Evolutionary conservation across 345 rosid species (phyloP), one percentile per base, ranked within the genome.

Genomic region (Litchi chinensis): DNA sequence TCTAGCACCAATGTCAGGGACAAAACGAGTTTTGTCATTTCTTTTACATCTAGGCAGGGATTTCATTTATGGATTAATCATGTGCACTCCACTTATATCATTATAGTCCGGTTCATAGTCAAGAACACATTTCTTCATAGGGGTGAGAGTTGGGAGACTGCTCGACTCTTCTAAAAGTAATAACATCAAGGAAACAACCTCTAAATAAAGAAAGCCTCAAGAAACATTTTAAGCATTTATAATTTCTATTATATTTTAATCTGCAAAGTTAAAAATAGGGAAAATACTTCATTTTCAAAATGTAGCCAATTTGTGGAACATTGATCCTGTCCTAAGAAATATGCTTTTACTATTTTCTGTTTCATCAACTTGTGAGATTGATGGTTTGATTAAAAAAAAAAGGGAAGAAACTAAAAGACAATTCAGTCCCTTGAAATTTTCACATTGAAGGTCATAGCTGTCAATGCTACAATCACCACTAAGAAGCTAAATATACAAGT

Each of bases 11-110:
- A 37, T 12, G 48, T 39, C 50, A 52, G 40, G 18, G 10, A 6
- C 6, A 71, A 44, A 68, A 46, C 3, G 39, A 71, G 40, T 5
- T 11, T 39, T 50, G 18, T 57, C 48, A 24, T 21, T 73, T 57
- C 40, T 2, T 5, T n/a, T 12, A 11, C 12, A 21, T 16, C 40
- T 32, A 32, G 13, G 10, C 56, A 21, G 75, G 37, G 37, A 1
- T 32, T 32, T 32, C 2, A 32, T 32, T 40, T 6, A 39, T 10
- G 39, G 16, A 13, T 10, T 57, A 39, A 73, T n/a, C 18, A 57
- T 11, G 69, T 65, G 46, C 8, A 48, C 3, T 73, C 76, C 66
- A 57, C 4, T 73, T 73, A 72, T 6, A 72, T 24, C 66, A 72
- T 11, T 56, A 56, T 7, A n/a, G 50, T 40, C 26, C 37, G 2